Evolutionary conservation across 2,329 filamentous ascomycete genomes (phyloP).

Genomic region (Periconia digitata): DNA sequence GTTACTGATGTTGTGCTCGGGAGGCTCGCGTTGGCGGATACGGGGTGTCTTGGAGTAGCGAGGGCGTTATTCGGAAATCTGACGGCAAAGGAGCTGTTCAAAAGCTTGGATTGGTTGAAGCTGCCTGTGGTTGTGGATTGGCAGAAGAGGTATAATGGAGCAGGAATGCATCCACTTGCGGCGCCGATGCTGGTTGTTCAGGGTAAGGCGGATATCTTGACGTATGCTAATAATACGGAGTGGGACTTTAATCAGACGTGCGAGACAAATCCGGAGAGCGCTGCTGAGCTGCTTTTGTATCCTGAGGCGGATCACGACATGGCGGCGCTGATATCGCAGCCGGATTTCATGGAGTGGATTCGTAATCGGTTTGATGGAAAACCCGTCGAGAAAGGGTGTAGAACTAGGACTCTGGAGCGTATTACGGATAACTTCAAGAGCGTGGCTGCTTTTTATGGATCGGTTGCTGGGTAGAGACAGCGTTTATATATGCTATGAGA

Average conservation of each 20-base stretch:
- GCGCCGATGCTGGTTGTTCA: constrained; percentile 24
- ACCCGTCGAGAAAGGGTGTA: too few relatives aligned
- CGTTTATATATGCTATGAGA: too few relatives aligned
- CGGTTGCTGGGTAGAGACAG: too few relatives aligned
- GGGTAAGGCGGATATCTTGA: constrained; percentile 13
- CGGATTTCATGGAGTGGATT: constrained; percentile 14
- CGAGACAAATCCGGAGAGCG: constrained; percentile 11
- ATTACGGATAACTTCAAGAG: constrained; percentile 16
- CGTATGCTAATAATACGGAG: constrained; percentile 21
- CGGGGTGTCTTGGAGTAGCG: constrained; percentile 17
- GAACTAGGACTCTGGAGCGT: too few relatives aligned
- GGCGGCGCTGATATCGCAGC: constrained; percentile 7
- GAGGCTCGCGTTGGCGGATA: constrained; percentile 16
- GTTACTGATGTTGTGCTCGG: constrained; percentile 18
- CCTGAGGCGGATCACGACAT: constrained; percentile 20
- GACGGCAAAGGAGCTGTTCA: constrained; percentile 16
- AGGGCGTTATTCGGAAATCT: constrained; percentile 19
- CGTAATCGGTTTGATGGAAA: too few relatives aligned
- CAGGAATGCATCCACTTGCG: constrained; percentile 20
- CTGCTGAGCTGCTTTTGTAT: constrained; percentile 16
- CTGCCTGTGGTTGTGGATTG: constrained; percentile 18
- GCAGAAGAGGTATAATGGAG: constrained; percentile 24
- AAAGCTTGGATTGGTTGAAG: constrained; percentile 17
- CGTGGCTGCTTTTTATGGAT: too few relatives aligned
- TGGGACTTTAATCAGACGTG: constrained; percentile 24